A percentile compares a stretch with the other conserved stretches of the same genome.
These are phyloP conservation scores for Lentinula boryana DNA, from an alignment of 768 basidiomycete genomes.

Conservation along the genomic window DNA sequence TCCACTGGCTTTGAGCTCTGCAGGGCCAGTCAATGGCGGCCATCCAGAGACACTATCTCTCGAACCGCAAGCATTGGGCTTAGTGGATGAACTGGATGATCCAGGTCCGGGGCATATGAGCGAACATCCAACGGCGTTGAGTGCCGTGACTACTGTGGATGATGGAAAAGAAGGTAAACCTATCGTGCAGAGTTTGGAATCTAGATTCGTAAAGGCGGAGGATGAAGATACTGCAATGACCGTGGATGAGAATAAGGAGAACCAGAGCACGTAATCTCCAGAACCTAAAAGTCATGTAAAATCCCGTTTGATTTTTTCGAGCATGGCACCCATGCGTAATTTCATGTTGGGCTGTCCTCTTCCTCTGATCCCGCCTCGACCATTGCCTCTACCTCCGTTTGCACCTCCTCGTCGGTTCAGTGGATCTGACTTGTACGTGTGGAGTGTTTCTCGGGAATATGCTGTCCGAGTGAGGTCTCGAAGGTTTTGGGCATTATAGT, in stretches of 20 bases:
- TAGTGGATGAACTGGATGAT: conserved; percentile 85
- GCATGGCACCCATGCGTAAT: conserved; percentile 77
- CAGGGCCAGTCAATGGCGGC: conserved; percentile 23
- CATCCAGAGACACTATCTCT: conserved; percentile 23
- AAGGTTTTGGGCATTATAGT: conserved; percentile 26
- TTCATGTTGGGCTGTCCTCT: conserved; percentile 66
- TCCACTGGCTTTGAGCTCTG: conserved; percentile 48
- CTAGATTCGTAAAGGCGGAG: conserved; percentile 56
- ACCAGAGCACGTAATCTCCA: conserved; percentile 19
- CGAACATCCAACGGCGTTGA: conserved; percentile 68
- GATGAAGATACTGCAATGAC: conserved; percentile 34
- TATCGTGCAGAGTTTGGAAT: conserved; percentile 40
- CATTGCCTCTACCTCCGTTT: conserved; percentile 12
- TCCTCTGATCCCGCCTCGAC: conserved; percentile 23
- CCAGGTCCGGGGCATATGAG: conserved; percentile 82
- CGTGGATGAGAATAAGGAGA: conserved; percentile 55
- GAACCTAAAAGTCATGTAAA: conserved; percentile 8
- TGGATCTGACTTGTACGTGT: conserved; percentile 49
- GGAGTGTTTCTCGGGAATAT: conserved; percentile 53
- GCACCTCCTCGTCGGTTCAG: conserved; percentile 22
- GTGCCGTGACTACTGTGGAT: conserved; percentile 49
- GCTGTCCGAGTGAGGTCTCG: conserved; percentile 60
- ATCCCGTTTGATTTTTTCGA: conserved; percentile 79
- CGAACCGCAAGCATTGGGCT: conserved; percentile 50
- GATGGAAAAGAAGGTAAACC: conserved; percentile 12